Evolutionary conservation across 2,329 filamentous ascomycete genomes (phyloP), one percentile per base, ranked within the genome.

Genomic region (Chrysosporium queenslandicum): DNA sequence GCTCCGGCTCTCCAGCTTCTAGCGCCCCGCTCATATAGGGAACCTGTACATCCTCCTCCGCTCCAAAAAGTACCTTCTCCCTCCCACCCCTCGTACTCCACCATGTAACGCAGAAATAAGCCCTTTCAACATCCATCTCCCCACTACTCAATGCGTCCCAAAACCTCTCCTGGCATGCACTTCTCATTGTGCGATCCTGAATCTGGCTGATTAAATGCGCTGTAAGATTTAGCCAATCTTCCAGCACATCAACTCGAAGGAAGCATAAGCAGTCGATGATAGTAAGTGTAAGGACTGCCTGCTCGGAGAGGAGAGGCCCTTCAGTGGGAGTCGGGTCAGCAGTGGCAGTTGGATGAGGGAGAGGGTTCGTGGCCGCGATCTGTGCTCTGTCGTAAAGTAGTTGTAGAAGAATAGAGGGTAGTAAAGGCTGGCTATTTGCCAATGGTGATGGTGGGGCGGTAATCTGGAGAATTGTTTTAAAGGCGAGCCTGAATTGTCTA

Each of bases 111-210:
- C 85, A 88, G 29, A 86, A 77, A 37, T 83, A 80, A 5, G 87
- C 84, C 55, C 88, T 78, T 64, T 94, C 86, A 21, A 94, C 83
- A 67, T 95, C 89, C 81, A 95, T 85, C 70, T 94, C 88, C 2
- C 88, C 88, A 59, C 78, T 82, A 37, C 83, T 83, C 8, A 95
- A 69, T 2, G 88, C 77, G 53, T 92, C 83, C 82, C 86, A 89
- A 66, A 94, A 85, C 46, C 88, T 75, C 57, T 81, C 77, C 63
- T 82, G 81, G 34, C 83, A 86, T 2, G 74, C 71, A 43, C 82
- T 77, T 40, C 82, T 76, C 73, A 90, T 80, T 3, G 61, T 66
- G 0, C 74, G 68, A 56, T 88, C 82, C 2, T 73, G 66, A 25
- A 94, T 78, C 14, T 70, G 68, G 58, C 83, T 82, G 54, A 92